Evolutionary conservation across 106 monocot genomes (phyloP).

Genomic region (Apostasia ramifera): DNA sequence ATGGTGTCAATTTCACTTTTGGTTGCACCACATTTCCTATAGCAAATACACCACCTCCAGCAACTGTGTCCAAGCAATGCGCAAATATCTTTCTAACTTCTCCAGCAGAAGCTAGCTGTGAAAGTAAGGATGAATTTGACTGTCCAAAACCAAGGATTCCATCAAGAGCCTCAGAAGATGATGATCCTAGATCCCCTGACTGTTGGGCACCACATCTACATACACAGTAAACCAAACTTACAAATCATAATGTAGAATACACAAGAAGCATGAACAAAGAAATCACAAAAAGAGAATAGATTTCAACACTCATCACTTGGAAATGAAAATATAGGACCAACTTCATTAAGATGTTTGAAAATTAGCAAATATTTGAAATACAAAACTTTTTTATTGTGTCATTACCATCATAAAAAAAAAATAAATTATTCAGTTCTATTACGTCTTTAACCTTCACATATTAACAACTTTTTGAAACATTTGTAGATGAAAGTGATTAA

Average conservation of each 20-base stretch:
- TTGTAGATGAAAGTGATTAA: too few relatives aligned
- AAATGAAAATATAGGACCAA: too few relatives aligned
- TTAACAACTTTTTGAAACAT: too few relatives aligned
- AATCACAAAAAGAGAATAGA: background rate
- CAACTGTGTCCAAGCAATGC: constrained; percentile 78
- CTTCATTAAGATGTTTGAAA: too few relatives aligned
- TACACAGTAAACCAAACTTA: background rate
- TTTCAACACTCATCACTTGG: too few relatives aligned
- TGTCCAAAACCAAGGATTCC: constrained; percentile 95
- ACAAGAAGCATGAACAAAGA: background rate
- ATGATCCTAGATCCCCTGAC: constrained; percentile 62
- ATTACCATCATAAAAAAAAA: too few relatives aligned
- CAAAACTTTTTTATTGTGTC: too few relatives aligned
- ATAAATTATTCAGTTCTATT: too few relatives aligned
- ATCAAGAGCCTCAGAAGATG: constrained; percentile 55
- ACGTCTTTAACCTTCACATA: too few relatives aligned
- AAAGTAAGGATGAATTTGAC: constrained; percentile 75
- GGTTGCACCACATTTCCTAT: constrained; percentile 81
- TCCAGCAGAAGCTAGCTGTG: constrained; percentile 71
- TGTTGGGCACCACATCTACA: constrained; percentile 15
- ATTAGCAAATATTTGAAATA: too few relatives aligned
- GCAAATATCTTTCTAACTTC: constrained; percentile 82
- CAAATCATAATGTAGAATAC: background rate
- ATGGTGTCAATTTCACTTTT: constrained; percentile 75
- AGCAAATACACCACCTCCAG: constrained; percentile 91